Evolutionary conservation across 768 basidiomycete genomes (phyloP).

Genomic region (Rhizopogon sp.): DNA sequence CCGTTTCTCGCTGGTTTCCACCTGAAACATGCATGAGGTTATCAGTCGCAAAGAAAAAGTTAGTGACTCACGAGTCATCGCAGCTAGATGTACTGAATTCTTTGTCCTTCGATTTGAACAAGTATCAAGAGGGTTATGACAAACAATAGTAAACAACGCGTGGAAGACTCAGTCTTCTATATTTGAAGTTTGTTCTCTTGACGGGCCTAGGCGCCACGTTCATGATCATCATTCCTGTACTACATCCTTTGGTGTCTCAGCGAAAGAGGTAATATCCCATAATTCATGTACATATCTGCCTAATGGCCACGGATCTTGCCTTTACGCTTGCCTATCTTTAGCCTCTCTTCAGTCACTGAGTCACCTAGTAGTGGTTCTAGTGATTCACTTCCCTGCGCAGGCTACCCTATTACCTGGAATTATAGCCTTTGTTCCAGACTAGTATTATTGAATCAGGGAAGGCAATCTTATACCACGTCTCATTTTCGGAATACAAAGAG

Average conservation of each 20-base stretch:
- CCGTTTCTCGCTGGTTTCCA: slow-evolving; percentile 78
- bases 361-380: background rate
- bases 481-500: background rate
- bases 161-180: background rate
- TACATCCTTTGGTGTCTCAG: slow-evolving; percentile 9
- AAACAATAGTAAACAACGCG: slow-evolving; percentile 24
- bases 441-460: background rate
- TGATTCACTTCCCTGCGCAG: slow-evolving; percentile 2
- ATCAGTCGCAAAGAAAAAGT: slow-evolving; percentile 9
- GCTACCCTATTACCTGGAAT: background rate
- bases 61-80: slow-evolving; percentile 52
- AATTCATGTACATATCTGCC: slow-evolving; percentile 1
- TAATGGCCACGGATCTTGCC: slow-evolving; percentile 12
- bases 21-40: slow-evolving; percentile 37
- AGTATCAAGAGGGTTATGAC: background rate
- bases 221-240: slow-evolving; percentile 6
- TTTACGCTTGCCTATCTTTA: slow-evolving; percentile 2
- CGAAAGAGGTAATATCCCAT: slow-evolving; percentile 10
- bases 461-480: background rate
- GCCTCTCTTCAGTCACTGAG: slow-evolving; percentile 4
- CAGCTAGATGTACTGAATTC: slow-evolving; percentile 1
- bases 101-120: slow-evolving; percentile 6
- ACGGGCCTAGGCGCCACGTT: slow-evolving; percentile 2
- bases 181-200: background rate
- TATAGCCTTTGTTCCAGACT: background rate